Evolutionary conservation across 768 basidiomycete genomes (phyloP).

Genomic region (Amanita pseudoporphyria): DNA sequence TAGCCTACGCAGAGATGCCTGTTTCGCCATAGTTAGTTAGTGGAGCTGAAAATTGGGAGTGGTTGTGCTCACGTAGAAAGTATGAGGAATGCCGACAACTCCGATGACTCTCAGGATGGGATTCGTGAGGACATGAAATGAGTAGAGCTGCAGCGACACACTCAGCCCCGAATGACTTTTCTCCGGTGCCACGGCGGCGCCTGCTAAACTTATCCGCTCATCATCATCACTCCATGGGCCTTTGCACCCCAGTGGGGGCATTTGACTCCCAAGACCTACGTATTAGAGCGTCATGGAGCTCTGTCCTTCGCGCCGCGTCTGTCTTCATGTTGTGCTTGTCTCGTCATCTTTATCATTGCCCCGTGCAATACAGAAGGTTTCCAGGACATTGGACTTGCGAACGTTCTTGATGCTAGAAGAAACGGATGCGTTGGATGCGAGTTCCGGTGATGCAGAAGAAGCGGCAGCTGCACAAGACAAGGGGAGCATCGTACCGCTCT

Average conservation of each 20-base stretch:
- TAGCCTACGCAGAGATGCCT: too few relatives aligned
- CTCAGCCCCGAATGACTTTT: too few relatives aligned
- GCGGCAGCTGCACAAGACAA: slow-evolving; percentile 13
- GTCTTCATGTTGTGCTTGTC: slow-evolving; percentile 35
- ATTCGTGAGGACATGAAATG: too few relatives aligned
- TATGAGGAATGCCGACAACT: too few relatives aligned
- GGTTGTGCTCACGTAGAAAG: too few relatives aligned
- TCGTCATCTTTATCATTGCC: slow-evolving; percentile 24
- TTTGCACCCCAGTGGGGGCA: slow-evolving; percentile 22
- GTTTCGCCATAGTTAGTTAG: too few relatives aligned
- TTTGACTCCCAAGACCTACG: slow-evolving; percentile 38
- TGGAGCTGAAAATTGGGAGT: too few relatives aligned
- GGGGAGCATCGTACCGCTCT: slow-evolving; percentile 30
- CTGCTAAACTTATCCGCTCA: too few relatives aligned
- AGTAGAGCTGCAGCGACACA: too few relatives aligned
- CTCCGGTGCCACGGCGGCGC: too few relatives aligned
- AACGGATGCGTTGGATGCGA: slow-evolving; percentile 38
- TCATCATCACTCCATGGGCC: slow-evolving; percentile 16
- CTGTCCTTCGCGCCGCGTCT: slow-evolving; percentile 35
- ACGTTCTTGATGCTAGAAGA: slow-evolving; percentile 42
- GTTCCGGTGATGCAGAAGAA: slow-evolving; percentile 15
- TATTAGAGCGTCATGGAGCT: slow-evolving; percentile 42
- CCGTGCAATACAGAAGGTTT: slow-evolving; percentile 14
- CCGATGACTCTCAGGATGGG: too few relatives aligned
- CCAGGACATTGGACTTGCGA: slow-evolving; percentile 22